Evolutionary conservation across 768 basidiomycete genomes (phyloP).

Genomic region (Xanthoconium stramineum): DNA sequence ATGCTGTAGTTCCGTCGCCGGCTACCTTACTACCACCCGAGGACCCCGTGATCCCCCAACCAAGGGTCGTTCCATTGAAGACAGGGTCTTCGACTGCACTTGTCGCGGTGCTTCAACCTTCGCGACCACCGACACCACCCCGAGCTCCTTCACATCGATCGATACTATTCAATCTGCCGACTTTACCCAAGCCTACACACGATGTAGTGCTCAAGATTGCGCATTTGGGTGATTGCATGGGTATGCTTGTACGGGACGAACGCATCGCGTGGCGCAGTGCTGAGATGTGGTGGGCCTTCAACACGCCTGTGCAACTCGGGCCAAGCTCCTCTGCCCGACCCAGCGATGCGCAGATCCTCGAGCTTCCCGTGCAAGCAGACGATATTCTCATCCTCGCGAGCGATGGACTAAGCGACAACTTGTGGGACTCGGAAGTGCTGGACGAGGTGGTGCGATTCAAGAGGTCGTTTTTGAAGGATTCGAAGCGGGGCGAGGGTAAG

Average conservation of each 20-base stretch:
- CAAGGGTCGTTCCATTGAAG: conserved; percentile 40
- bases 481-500: conserved; percentile 10
- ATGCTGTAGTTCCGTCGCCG: neutral
- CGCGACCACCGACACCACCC: conserved; percentile 15
- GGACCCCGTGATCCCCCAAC: conserved; percentile 12
- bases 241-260: conserved; percentile 77
- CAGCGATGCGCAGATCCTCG: conserved; percentile 63
- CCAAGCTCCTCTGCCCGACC: conserved; percentile 61
- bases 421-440: conserved; percentile 85
- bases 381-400: conserved; percentile 80
- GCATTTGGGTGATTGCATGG: conserved; percentile 86
- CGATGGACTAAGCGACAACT: conserved; percentile 82
- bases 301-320: conserved; percentile 64
- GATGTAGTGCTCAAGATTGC: conserved; percentile 76
- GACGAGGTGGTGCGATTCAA: conserved; percentile 73
- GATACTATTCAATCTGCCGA: conserved; percentile 14
- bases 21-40: conserved; percentile 14
- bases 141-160: conserved; percentile 18
- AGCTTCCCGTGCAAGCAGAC: conserved; percentile 63
- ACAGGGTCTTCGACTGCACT: conserved; percentile 69
- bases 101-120: conserved; percentile 58
- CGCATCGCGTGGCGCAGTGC: conserved; percentile 81
- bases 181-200: conserved; percentile 34
- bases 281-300: conserved; percentile 91
- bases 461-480: conserved; percentile 32